Evolutionary conservation across 2,329 filamentous ascomycete species (phyloP).

Genomic region (Pseudocercospora crystallina): DNA sequence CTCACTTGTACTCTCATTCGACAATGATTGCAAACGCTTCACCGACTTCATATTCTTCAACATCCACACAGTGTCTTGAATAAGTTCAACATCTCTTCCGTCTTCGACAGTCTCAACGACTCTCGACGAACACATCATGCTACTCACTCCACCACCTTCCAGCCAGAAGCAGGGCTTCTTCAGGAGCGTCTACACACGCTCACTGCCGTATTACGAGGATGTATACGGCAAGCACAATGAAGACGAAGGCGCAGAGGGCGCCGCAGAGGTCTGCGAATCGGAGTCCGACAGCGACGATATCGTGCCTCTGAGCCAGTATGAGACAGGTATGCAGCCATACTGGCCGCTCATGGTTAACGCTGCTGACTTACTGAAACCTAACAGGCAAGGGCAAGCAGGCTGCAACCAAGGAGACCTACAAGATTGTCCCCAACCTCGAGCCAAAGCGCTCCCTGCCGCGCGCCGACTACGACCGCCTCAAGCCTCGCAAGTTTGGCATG

Average conservation of each 20-base stretch:
- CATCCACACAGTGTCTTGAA: too few species aligned
- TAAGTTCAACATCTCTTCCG: too few species aligned
- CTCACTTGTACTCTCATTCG: too few species aligned
- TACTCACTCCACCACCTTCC: conserved; percentile 4
- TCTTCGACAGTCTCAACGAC: not conserved
- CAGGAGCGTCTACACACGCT: not conserved
- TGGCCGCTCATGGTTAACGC: not conserved
- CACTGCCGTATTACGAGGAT: conserved; percentile 26
- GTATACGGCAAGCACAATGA: conserved; percentile 17
- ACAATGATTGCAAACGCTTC: too few species aligned
- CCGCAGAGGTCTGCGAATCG: conserved; percentile 24
- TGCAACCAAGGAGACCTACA: conserved; percentile 1
- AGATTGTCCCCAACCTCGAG: conserved; percentile 17
- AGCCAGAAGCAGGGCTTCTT: conserved; percentile 3
- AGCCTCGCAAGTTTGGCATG: conserved; percentile 17
- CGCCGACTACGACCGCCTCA: conserved; percentile 14
- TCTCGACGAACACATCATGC: not conserved
- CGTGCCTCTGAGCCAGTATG: too few species aligned
- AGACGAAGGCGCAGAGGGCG: conserved; percentile 20
- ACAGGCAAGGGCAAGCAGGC: not conserved
- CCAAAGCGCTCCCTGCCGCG: conserved; percentile 14
- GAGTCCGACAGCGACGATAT: conserved; percentile 17
- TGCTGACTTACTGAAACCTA: not conserved
- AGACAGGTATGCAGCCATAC: too few species aligned
- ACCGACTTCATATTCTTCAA: too few species aligned